Percentiles rank a stretch among this genome's conserved stretches.
Evolutionary conservation across 192 early-diverging fungal genomes (phyloP).

Genomic region (Coemansia aciculifera): DNA sequence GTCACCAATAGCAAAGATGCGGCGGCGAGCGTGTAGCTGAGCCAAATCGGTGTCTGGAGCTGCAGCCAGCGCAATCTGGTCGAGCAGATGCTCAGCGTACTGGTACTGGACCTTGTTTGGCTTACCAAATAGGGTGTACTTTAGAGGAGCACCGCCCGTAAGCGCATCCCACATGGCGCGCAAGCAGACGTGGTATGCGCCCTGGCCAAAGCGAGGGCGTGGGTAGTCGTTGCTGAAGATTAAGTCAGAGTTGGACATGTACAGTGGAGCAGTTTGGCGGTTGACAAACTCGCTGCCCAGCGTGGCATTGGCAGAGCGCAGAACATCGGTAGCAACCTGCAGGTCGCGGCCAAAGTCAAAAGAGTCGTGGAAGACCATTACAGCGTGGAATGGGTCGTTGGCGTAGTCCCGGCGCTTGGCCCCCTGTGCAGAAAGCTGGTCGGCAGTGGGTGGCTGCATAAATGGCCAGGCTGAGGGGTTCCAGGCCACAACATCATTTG

Average conservation of each 20-base stretch:
- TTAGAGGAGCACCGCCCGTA: conserved; percentile 43
- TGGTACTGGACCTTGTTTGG: conserved; percentile 74
- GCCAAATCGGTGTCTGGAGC: conserved; percentile 10
- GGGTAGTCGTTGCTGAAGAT: conserved; percentile 86
- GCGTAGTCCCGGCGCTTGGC: conserved; percentile 28
- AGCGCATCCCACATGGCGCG: conserved; percentile 66
- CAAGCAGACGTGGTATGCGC: conserved; percentile 72
- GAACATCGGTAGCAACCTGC: conserved; percentile 75
- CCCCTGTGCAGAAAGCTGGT: conserved; percentile 3
- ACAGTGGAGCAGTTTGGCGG: conserved; percentile 69
- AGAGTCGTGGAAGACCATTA: conserved; percentile 88
- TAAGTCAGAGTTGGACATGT: conserved; percentile 71
- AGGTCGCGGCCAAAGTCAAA: conserved; percentile 86
- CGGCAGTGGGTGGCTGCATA: conserved; percentile 16
- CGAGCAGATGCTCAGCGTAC: conserved; percentile 62
- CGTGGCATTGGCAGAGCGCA: conserved; percentile 61
- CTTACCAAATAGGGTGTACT: conserved; percentile 80
- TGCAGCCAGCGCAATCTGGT: conserved; percentile 24
- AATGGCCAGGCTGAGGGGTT: conserved; percentile 71
- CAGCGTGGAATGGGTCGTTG: conserved; percentile 60
- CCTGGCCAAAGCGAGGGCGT: conserved; percentile 78
- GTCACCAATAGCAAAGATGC: conserved; percentile 65
- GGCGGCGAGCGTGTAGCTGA: conserved; percentile 13
- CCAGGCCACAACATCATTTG: conserved; percentile 69
- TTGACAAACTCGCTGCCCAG: conserved; percentile 58